These are phyloP conservation scores for Tetracladium marchalianum DNA, from an alignment of 495 filamentous ascomycete genomes.

Conservation along the genomic window DNA sequence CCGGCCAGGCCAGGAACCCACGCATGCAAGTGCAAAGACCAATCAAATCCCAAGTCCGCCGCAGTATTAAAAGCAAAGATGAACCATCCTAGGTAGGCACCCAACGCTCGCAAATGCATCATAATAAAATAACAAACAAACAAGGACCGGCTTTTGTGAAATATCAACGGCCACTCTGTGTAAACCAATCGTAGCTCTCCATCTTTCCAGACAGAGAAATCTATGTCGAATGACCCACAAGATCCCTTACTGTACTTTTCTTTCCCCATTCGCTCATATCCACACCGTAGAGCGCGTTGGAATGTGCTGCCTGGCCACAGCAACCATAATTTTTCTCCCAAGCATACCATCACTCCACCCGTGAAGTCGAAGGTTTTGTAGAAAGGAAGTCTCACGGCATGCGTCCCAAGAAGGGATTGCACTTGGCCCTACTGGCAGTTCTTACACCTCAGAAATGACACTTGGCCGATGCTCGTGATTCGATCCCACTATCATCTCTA, in stretches of 20 bases:
- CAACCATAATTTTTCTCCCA: background rate
- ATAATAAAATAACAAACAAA: too few species aligned
- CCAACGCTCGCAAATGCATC: too few species aligned
- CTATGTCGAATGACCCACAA: background rate
- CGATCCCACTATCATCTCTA: slow-evolving; percentile 16
- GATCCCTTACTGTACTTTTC: background rate
- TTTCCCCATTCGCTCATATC: background rate
- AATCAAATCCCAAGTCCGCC: too few species aligned
- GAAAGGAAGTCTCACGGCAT: background rate
- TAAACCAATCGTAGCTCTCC: background rate
- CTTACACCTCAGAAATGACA: background rate
- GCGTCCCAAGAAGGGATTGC: background rate
- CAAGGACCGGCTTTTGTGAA: too few species aligned
- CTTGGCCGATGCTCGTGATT: background rate
- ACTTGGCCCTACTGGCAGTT: background rate
- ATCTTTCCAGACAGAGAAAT: slow-evolving; percentile 1
- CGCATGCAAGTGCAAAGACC: too few species aligned
- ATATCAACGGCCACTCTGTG: too few species aligned
- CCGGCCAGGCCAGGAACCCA: too few species aligned
- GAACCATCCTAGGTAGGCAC: too few species aligned
- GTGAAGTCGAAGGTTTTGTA: background rate
- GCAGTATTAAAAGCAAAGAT: too few species aligned
- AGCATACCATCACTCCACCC: background rate
- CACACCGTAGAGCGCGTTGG: background rate
- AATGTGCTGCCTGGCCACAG: background rate